Evolutionary conservation across 257 asterid species (phyloP).

Genomic region (Forsythia suspensa): DNA sequence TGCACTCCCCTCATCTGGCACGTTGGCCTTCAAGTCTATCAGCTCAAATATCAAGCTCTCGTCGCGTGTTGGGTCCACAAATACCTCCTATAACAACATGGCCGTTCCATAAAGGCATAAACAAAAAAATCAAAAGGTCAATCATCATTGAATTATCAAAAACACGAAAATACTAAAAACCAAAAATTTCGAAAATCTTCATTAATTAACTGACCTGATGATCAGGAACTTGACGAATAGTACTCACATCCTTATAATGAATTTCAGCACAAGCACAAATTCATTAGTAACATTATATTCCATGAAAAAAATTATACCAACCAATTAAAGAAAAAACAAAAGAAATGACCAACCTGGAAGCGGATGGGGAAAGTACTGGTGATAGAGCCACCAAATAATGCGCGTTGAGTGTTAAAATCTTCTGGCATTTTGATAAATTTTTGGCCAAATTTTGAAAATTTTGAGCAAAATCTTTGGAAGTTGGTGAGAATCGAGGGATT

Average conservation of each 20-base stretch:
- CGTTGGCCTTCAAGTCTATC: conserved; percentile 74
- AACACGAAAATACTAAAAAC: neutral
- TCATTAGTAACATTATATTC: neutral
- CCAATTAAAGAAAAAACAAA: neutral
- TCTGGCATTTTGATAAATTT: conserved; percentile 38
- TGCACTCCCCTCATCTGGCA: conserved; percentile 81
- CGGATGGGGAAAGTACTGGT: conserved; percentile 67
- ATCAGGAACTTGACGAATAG: conserved; percentile 89
- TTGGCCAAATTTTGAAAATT: neutral
- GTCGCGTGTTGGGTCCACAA: conserved; percentile 78
- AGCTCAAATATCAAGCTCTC: conserved; percentile 92
- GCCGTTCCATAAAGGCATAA: neutral
- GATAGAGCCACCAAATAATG: conserved; percentile 81
- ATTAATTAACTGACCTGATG: conserved; percentile 60
- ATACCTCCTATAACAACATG: conserved; percentile 59
- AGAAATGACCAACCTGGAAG: conserved; percentile 46
- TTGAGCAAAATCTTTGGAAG: neutral
- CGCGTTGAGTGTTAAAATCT: conserved; percentile 44
- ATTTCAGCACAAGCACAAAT: neutral
- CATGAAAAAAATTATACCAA: neutral
- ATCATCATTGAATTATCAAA: neutral
- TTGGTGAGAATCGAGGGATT: neutral
- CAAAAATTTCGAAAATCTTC: neutral
- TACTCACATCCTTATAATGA: conserved; percentile 68
- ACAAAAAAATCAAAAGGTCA: neutral